Base-by-base conservation (phyloP, 2,329 filamentous ascomycete genomes). In the Simplicillium sp. region DNA sequence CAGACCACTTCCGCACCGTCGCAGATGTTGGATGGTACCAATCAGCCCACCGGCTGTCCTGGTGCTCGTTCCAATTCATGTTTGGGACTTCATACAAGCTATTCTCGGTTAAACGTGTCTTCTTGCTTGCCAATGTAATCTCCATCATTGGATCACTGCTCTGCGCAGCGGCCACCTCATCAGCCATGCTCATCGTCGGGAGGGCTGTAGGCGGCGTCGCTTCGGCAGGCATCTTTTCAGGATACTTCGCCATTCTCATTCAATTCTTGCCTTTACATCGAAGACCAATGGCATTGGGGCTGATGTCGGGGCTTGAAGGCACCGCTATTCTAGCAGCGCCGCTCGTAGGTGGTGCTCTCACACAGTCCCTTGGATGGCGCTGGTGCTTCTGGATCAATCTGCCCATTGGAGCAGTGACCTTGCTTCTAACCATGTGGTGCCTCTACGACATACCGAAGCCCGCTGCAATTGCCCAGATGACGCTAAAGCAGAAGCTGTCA, bases 91-190 rank as follows among this genome's bases (percentile, higher is more conserved):
- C 32, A 37, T 55, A 50, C 20, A 54, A 50, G 17, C 62, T 66
- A 42, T 70, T 68, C 34, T 54, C 61, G 28, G 54, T 68, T 25
- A 70, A 70, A 42, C 58, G 54, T 31, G 56, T 60, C 0, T 71
- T 65, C 37, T 50, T 71, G 1, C 41, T 50, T 1, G 56, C 65
- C 0, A 52, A 70, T 1, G 34, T 50, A 1, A 50, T 67, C 3
- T 71, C 70, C n/a, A 63, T 70, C 32, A 37, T 60, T 0, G 70
- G 70, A 1, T 66, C 61, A 1, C 38, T 71, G 0, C 53, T 74
- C 3, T 73, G 68, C 34, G 70, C 46, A 44, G 11, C 60, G 47
- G 65, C 68, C 0, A 54, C 48, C 0, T 62, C 52, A 12, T 65
- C 62, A 0, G 50, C 52, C 0, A 62, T 64, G 54, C 59, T 73